phyloP scores from a whole-genome alignment of 495 filamentous ascomycete species.

The Pseudevernia furfuracea region DNA sequence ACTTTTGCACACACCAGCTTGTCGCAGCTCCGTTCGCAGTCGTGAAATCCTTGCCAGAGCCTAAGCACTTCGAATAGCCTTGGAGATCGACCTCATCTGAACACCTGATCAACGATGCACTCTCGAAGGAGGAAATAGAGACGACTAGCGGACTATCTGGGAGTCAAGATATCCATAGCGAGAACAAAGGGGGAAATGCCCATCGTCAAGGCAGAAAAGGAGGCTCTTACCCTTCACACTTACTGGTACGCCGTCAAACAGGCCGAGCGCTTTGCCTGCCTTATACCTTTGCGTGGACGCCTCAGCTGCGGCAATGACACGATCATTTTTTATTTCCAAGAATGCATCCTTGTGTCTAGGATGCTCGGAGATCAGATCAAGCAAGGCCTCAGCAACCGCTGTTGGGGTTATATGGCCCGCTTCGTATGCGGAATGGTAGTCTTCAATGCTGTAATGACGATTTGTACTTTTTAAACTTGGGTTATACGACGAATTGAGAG shows the following conservation, averaged over 20 bases:
- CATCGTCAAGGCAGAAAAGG: neutral
- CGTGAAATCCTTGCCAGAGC: slow-evolving; percentile 50
- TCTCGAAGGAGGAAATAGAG: neutral
- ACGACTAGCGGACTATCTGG: neutral
- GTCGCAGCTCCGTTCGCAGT: slow-evolving; percentile 43
- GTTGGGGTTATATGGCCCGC: slow-evolving; percentile 62
- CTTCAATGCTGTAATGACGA: slow-evolving; percentile 51
- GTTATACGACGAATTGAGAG: slow-evolving; percentile 6
- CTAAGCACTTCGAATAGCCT: slow-evolving; percentile 62
- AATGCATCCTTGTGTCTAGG: slow-evolving; percentile 63
- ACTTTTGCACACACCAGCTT: slow-evolving; percentile 67
- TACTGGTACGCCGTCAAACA: slow-evolving; percentile 79
- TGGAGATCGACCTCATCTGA: slow-evolving; percentile 67
- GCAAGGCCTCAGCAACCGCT: slow-evolving; percentile 58
- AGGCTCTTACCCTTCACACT: slow-evolving; percentile 51
- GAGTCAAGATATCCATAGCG: neutral
- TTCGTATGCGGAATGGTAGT: slow-evolving; percentile 68
- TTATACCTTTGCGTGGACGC: slow-evolving; percentile 65
- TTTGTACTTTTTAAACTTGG: slow-evolving; percentile 23
- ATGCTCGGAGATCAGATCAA: slow-evolving; percentile 61
- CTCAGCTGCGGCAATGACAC: slow-evolving; percentile 57
- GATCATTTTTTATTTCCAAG: slow-evolving; percentile 49
- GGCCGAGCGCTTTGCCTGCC: slow-evolving; percentile 51
- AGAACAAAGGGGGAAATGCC: neutral
- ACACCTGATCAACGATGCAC: neutral